Conservation (phyloP, 352 stramenopile species). For the Pythium aristosporum region DNA sequence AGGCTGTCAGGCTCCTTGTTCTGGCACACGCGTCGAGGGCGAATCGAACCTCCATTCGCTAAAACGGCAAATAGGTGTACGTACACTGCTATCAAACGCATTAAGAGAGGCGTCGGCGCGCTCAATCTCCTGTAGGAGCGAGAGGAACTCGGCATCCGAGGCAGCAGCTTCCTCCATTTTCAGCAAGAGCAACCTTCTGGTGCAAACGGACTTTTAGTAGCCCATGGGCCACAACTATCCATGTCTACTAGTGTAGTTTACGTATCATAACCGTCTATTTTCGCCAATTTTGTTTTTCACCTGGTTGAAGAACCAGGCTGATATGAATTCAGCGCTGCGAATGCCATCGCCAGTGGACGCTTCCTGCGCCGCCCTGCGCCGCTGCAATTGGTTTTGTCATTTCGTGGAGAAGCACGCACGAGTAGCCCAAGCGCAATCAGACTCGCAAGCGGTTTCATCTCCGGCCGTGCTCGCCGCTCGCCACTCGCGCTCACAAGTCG, state of each 20-base stretch:
- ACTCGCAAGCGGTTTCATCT: not conserved
- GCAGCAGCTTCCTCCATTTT: not conserved
- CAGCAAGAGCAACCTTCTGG: not conserved
- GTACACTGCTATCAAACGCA: not conserved
- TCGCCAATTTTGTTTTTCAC: not conserved
- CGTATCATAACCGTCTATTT: not conserved
- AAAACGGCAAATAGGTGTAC: not conserved
- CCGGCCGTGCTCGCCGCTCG: not conserved
- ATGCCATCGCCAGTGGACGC: too few species aligned
- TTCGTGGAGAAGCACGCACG: too few species aligned
- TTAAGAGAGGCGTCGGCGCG: not conserved
- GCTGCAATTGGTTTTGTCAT: too few species aligned
- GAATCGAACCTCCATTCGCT: not conserved
- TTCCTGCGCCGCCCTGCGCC: too few species aligned
- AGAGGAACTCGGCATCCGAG: slow-evolving; percentile 8
- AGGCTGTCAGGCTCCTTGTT: not conserved
- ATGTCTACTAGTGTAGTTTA: not conserved
- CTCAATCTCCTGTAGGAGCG: slow-evolving; percentile 23
- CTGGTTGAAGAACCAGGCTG: not conserved
- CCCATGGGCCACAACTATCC: not conserved
- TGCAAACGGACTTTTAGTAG: not conserved
- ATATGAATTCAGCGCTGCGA: not conserved
- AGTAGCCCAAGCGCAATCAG: too few species aligned
- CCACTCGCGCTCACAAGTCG: not conserved
- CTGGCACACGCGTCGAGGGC: not conserved